Conservation (phyloP, 257 asterid species). For the Ehretia macrophylla region DNA sequence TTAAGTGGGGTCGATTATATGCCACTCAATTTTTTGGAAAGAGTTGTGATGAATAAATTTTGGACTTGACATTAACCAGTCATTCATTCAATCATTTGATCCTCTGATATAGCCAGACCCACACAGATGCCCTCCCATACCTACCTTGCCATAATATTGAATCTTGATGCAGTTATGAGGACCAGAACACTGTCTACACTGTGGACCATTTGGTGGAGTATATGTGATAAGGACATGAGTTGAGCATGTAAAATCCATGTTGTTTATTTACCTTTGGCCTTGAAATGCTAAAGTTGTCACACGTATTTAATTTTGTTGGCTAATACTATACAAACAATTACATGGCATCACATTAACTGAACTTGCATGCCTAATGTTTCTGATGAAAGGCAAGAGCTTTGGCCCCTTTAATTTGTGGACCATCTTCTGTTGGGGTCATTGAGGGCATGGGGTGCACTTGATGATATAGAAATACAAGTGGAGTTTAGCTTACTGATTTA, state of each 20-base stretch:
- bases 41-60: constrained; percentile 34
- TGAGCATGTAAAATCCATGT: not conserved
- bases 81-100: constrained; percentile 67
- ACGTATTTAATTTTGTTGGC: not conserved
- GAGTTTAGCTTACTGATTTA: not conserved
- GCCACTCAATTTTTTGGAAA: constrained; percentile 2
- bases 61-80: constrained; percentile 50
- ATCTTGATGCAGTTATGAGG: constrained; percentile 40
- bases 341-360: constrained; percentile 23
- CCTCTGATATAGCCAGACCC: constrained; percentile 39
- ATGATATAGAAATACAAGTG: not conserved
- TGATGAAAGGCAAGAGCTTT: not conserved
- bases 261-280: constrained; percentile 2
- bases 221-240: constrained; percentile 1
- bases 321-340: not conserved
- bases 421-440: constrained; percentile 2
- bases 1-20: not conserved
- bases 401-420: constrained; percentile 6
- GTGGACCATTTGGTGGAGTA: constrained; percentile 33
- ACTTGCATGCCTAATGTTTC: not conserved
- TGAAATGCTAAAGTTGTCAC: not conserved
- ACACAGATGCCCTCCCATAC: constrained; percentile 43
- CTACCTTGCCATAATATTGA: constrained; percentile 46
- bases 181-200: constrained; percentile 33
- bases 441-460: not conserved